phyloP scores from a whole-genome alignment of 2,329 filamentous ascomycete species.

The Aureobasidium sp. region DNA sequence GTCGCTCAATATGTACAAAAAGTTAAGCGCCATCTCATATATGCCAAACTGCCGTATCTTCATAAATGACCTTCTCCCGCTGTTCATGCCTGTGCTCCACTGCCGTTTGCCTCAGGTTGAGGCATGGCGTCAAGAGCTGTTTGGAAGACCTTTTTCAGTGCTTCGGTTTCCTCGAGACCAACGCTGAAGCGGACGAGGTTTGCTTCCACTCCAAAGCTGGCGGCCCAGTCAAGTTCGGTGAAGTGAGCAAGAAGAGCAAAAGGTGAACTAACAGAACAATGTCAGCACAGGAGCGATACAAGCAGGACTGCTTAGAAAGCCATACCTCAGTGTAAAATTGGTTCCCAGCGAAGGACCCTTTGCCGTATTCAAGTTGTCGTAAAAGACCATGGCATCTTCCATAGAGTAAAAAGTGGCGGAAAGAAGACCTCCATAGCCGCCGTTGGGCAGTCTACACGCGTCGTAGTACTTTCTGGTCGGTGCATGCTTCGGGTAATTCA shows the following conservation, averaged over 20 bases:
- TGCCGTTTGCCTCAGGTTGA: not conserved
- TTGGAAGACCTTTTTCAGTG: conserved; percentile 58
- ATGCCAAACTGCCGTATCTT: not conserved
- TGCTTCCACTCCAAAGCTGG: conserved; percentile 70
- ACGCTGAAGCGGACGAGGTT: conserved; percentile 81
- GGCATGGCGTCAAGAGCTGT: conserved; percentile 60
- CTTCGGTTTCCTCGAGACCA: conserved; percentile 70
- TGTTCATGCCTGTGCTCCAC: not conserved
- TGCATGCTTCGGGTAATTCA: conserved; percentile 83
- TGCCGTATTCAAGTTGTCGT: conserved; percentile 74
- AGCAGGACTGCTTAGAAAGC: not conserved
- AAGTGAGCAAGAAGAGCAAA: conserved; percentile 93
- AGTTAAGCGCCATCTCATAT: not conserved
- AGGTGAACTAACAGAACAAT: conserved; percentile 49
- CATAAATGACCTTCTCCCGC: too few species aligned
- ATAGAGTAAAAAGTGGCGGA: conserved; percentile 71
- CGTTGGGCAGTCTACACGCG: conserved; percentile 61
- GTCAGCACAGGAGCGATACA: not conserved
- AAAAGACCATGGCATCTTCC: conserved; percentile 71
- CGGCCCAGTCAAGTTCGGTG: conserved; percentile 83
- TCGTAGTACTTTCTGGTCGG: conserved; percentile 69
- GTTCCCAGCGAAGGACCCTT: conserved; percentile 95
- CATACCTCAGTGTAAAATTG: conserved; percentile 73
- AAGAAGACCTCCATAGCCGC: conserved; percentile 84
- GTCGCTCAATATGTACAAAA: conserved; percentile 2